phyloP scores from a whole-genome alignment of 768 basidiomycete species.

The Mycena haematopus region DNA sequence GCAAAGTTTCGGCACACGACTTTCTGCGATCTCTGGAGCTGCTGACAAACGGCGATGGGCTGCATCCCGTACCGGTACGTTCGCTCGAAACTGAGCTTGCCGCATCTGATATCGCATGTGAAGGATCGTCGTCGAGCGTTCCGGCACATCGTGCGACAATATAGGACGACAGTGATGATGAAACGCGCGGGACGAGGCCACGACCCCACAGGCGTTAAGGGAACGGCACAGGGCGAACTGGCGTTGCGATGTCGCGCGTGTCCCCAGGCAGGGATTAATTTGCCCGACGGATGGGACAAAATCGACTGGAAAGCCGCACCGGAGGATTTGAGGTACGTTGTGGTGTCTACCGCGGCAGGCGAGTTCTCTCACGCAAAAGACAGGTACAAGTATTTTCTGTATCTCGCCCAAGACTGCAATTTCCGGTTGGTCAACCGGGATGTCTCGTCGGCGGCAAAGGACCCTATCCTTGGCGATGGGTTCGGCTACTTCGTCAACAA shows the following conservation, averaged over 20 bases:
- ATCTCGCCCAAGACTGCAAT: slow-evolving; percentile 1
- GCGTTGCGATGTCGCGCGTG: not conserved
- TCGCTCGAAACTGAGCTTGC: too few species aligned
- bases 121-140: slow-evolving; percentile 11
- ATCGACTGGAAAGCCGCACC: not conserved
- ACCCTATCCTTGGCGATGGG: slow-evolving; percentile 4
- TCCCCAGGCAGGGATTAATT: not conserved
- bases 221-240: not conserved
- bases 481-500: slow-evolving; percentile 3
- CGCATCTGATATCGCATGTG: too few species aligned
- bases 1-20: slow-evolving; percentile 1
- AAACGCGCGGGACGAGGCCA: not conserved
- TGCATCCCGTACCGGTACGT: slow-evolving; percentile 1
- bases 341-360: too few species aligned
- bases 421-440: slow-evolving; percentile 2
- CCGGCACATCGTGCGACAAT: not conserved
- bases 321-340: not conserved
- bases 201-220: not conserved
- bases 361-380: not conserved
- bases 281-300: not conserved
- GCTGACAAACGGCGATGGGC: slow-evolving; percentile 8
- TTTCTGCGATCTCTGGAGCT: slow-evolving; percentile 10
- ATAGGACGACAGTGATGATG: not conserved
- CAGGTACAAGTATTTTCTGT: slow-evolving; percentile 4
- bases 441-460: not conserved